Base-by-base conservation (phyloP, 2,329 filamentous ascomycete species). In the Ustulina deusta region DNA sequence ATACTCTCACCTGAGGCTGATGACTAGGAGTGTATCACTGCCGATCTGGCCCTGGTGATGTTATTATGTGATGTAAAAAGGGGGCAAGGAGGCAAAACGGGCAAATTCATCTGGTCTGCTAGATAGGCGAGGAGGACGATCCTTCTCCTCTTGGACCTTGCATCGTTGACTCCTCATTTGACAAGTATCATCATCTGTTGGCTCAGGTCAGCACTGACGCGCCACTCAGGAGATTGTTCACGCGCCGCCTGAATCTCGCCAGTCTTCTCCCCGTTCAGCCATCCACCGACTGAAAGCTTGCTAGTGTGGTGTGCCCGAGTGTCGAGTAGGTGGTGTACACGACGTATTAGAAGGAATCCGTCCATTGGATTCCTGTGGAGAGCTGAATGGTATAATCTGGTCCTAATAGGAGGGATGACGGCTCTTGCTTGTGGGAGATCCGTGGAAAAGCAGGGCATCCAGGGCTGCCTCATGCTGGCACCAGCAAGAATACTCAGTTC, bases 161-260 rank as follows among this genome's bases (percentile, higher is more conserved):
- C 34, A 62, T 54, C 32, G 2, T 29, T 7, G 32, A 44, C n/a
- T 34, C 34, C 29, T 17, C 25, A 25, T 46, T 63, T 51, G 56
- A 44, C 34, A 52, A 51, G 42, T 38, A n/a, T 52, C 25, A 66
- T 40, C 20, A 60, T 60, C 57, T 11, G 17, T 42, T 55, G 25
- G 40, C 13, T 40, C 54, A 48, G 56, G 60, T 61, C 67, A 63
- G 57, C 63, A 58, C 51, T 48, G 44, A 34, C 60, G 58, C 63
- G 67, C 67, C 63, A 69, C 56, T 49, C 46, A 54, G 58, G 40
- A 49, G 49, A 54, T 61, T 42, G 36, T 40, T 29, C 42, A 6
- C 40, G 44, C 55, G 20, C 20, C 62, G 15, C 25, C 61, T 57
- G 42, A 51, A 42, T 51, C n/a, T 11, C 38, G 20, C 15, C 44